These are phyloP conservation scores for Fusarium azukiicola DNA, from an alignment of 2,329 filamentous ascomycete species.

Conservation along the genomic window DNA sequence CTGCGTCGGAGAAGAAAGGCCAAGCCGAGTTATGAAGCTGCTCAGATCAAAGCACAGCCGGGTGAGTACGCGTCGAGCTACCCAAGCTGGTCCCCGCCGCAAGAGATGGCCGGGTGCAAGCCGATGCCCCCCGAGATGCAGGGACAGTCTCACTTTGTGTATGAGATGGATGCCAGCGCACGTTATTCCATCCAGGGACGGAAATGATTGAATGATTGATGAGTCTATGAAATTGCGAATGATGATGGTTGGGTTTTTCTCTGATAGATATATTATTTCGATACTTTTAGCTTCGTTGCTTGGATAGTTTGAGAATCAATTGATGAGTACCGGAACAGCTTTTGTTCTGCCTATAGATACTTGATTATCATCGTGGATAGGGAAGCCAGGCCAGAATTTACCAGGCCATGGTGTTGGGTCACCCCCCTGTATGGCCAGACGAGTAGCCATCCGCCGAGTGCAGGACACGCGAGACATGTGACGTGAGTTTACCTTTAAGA, in stretches of 20 bases:
- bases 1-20: background rate
- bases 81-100: slow-evolving; percentile 11
- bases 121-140: slow-evolving; percentile 29
- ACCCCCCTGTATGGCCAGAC: too few species aligned
- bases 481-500: too few species aligned
- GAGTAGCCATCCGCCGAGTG: too few species aligned
- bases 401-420: too few species aligned
- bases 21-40: background rate
- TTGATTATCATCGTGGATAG: too few species aligned
- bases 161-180: slow-evolving; percentile 36
- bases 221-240: background rate
- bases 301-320: background rate
- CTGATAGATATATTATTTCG: background rate
- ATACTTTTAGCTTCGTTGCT: background rate
- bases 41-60: background rate
- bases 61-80: slow-evolving; percentile 7
- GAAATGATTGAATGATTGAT: background rate
- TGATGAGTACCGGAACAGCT: too few species aligned
- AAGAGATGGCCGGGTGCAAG: slow-evolving; percentile 17
- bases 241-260: background rate
- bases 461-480: too few species aligned
- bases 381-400: too few species aligned
- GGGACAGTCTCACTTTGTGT: slow-evolving; percentile 34
- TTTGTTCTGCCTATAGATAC: too few species aligned
- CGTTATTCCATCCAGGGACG: background rate